Evolutionary conservation across 2,329 filamentous ascomycete species (phyloP).

Genomic region (Fusarium metavorans): DNA sequence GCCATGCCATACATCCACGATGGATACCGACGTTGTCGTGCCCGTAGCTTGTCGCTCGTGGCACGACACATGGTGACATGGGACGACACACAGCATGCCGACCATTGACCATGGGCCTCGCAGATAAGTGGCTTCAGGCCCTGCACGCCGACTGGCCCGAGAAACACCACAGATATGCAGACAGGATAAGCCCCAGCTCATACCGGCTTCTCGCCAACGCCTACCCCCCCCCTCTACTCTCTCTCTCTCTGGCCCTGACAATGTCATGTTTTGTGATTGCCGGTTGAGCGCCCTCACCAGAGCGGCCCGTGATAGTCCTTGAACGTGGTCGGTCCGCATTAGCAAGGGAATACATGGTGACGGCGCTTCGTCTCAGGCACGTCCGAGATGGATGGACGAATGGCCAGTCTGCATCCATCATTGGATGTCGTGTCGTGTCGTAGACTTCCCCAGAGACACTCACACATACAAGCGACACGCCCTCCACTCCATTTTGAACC

Average conservation of each 20-base stretch:
- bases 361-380: conserved; percentile 32
- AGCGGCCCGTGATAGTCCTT: conserved; percentile 24
- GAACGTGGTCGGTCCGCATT: conserved; percentile 15
- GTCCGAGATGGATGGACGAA: conserved; percentile 26
- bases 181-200: not conserved
- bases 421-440: conserved; percentile 19
- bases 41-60: conserved; percentile 30
- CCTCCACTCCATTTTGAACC: conserved; percentile 5
- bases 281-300: conserved; percentile 10
- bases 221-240: conserved; percentile 6
- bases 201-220: conserved; percentile 8
- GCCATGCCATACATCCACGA: conserved; percentile 20
- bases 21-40: conserved; percentile 20
- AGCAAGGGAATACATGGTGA: conserved; percentile 19
- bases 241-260: conserved; percentile 18
- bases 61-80: conserved; percentile 43
- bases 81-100: conserved; percentile 35
- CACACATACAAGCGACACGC: conserved; percentile 13
- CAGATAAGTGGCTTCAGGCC: conserved; percentile 35
- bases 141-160: conserved; percentile 34
- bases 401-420: conserved; percentile 15
- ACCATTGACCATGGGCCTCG: conserved; percentile 26
- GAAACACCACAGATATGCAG: conserved; percentile 13
- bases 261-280: conserved; percentile 32
- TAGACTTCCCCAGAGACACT: conserved; percentile 40